phyloP scores from a whole-genome alignment of 768 basidiomycete genomes.

The Hydnomerulius pinastri region DNA sequence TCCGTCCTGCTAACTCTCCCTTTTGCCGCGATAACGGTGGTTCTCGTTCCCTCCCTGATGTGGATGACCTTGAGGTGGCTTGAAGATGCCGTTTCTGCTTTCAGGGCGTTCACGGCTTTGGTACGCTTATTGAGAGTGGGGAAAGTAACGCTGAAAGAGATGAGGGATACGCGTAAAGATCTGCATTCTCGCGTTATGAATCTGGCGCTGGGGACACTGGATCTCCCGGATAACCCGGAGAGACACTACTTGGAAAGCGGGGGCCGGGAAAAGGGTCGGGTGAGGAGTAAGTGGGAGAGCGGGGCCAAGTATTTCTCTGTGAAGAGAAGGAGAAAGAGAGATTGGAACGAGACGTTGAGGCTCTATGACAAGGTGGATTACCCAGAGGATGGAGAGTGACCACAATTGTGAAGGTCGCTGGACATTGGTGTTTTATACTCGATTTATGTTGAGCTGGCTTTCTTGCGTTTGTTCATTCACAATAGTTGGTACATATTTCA shows the following conservation, averaged over 20 bases:
- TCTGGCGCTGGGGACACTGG: slow-evolving; percentile 57
- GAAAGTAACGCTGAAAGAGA: slow-evolving; percentile 50
- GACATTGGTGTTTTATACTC: too few species aligned
- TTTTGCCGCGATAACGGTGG: slow-evolving; percentile 53
- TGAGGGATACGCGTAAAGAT: slow-evolving; percentile 55
- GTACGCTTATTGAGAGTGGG: slow-evolving; percentile 64
- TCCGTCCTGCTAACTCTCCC: slow-evolving; percentile 63
- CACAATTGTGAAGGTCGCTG: too few species aligned
- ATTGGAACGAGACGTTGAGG: slow-evolving; percentile 87
- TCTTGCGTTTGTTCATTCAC: too few species aligned
- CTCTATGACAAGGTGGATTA: slow-evolving; percentile 85
- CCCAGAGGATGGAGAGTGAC: slow-evolving; percentile 51
- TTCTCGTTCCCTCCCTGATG: slow-evolving; percentile 74
- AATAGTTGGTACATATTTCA: too few species aligned
- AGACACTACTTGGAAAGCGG: slow-evolving; percentile 58
- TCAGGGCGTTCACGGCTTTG: slow-evolving; percentile 71
- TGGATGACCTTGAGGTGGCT: slow-evolving; percentile 91
- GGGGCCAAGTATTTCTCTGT: slow-evolving; percentile 78
- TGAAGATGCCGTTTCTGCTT: slow-evolving; percentile 79
- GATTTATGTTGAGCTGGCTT: too few species aligned
- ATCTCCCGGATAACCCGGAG: slow-evolving; percentile 72
- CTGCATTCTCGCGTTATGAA: slow-evolving; percentile 68
- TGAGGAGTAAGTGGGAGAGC: slow-evolving; percentile 66
- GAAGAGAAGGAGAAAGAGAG: slow-evolving; percentile 74
- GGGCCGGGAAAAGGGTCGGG: slow-evolving; percentile 70